Evolutionary conservation across 2,329 filamentous ascomycete genomes (phyloP), one percentile per base, ranked within the genome.

Genomic region (Fusarium buxicola): DNA sequence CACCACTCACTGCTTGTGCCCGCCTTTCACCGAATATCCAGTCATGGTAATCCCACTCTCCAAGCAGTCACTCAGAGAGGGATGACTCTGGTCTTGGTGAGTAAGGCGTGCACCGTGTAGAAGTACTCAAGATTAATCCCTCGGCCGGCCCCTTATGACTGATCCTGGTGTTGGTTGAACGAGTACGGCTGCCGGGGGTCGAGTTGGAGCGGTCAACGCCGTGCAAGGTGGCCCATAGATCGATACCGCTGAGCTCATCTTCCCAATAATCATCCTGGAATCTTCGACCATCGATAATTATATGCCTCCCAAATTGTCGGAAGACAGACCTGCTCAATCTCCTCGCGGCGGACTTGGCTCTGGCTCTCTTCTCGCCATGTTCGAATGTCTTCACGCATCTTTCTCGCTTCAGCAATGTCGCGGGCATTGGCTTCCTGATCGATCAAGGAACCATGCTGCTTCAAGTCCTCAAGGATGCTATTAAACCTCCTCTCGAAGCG

Each of bases 211-310:
- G n/a, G n/a, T n/a, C n/a, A n/a, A n/a, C n/a, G n/a, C n/a, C n/a
- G n/a, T n/a, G n/a, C n/a, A n/a, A n/a, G n/a, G n/a, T n/a, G n/a
- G n/a, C n/a, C n/a, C n/a, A n/a, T n/a, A n/a, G n/a, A n/a, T n/a
- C n/a, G n/a, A n/a, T n/a, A n/a, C n/a, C n/a, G n/a, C n/a, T n/a
- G n/a, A n/a, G n/a, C n/a, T n/a, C n/a, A n/a, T n/a, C n/a, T n/a
- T 98, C 94, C 95, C 95, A 98, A 77, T 99, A 98, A 75, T 99
- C 94, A 77, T 99, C 94, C 45, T 94, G 89, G 35, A 98, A 94
- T 52, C 94, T 85, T 61, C 94, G 86, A 27, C 94, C 94, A 71
- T 94, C 92, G 27, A 91, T 87, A 64, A 99, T 95, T 47, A 99
- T 90, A 63, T 94, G 86, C 76, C 94, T 97, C 41, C 94, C 94